Percentiles rank a stretch among this genome's conserved stretches.
Evolutionary conservation across 768 basidiomycete species (phyloP).

Genomic region (Boletus eberwhitei): DNA sequence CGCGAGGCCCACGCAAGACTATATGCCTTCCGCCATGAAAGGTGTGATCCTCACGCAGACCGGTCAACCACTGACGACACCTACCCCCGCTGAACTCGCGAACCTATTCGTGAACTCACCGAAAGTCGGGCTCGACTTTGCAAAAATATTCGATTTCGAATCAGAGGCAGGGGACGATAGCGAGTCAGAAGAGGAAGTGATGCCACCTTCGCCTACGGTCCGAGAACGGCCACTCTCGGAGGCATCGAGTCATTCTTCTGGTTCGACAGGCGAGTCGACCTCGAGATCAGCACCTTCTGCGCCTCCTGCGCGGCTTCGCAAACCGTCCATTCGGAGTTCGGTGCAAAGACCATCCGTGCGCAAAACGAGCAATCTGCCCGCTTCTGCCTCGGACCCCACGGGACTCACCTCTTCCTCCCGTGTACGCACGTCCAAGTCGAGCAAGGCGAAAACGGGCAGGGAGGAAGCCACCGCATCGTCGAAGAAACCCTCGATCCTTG

Average conservation of each 20-base stretch:
- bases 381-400: conserved; percentile 42
- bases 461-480: neutral
- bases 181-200: conserved; percentile 26
- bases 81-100: conserved; percentile 61
- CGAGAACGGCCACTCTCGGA: conserved; percentile 38
- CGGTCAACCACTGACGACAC: conserved; percentile 70
- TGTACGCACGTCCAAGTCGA: conserved; percentile 14
- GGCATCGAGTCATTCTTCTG: conserved; percentile 23
- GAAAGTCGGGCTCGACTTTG: conserved; percentile 68
- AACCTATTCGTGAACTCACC: conserved; percentile 69
- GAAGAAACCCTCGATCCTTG: conserved; percentile 16
- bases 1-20: conserved; percentile 26
- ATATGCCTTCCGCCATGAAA: conserved; percentile 58
- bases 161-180: conserved; percentile 28
- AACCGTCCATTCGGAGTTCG: conserved; percentile 53
- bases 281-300: conserved; percentile 18
- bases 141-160: conserved; percentile 72
- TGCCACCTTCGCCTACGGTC: conserved; percentile 49
- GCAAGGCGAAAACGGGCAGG: conserved; percentile 8
- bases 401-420: conserved; percentile 26
- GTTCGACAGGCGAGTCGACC: conserved; percentile 24
- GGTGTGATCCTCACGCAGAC: conserved; percentile 79
- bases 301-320: conserved; percentile 50
- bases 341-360: conserved; percentile 29
- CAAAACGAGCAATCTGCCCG: conserved; percentile 24